phyloP scores from a whole-genome alignment of 1,284 basidiomycete genomes.

The Cutaneotrichosporon sp. region DNA sequence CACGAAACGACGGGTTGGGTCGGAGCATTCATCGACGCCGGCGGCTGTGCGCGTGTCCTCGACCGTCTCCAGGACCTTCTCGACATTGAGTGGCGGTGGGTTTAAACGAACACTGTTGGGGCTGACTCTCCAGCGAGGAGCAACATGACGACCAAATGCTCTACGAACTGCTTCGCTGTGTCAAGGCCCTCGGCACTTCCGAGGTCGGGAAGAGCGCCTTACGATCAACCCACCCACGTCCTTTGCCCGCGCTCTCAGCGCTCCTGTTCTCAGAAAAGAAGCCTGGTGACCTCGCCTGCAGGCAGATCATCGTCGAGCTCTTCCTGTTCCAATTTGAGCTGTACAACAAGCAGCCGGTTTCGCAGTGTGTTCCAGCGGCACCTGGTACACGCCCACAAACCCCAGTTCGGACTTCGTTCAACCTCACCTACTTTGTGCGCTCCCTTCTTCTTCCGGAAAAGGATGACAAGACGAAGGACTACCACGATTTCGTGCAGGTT shows the following conservation, averaged over 20 bases:
- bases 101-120: conserved; percentile 18
- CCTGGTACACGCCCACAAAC: background rate
- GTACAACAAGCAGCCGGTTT: conserved; percentile 48
- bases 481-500: conserved; percentile 82
- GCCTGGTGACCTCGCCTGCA: conserved; percentile 83
- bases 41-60: conserved; percentile 79
- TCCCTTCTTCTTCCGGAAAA: conserved; percentile 42
- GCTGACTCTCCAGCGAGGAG: conserved; percentile 94
- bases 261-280: conserved; percentile 95
- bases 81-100: conserved; percentile 91
- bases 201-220: conserved; percentile 61
- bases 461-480: conserved; percentile 37
- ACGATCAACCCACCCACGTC: conserved; percentile 73
- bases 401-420: conserved; percentile 1
- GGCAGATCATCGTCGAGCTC: conserved; percentile 85
- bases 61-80: conserved; percentile 86
- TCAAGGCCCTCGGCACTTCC: conserved; percentile 89
- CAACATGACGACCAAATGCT: conserved; percentile 94
- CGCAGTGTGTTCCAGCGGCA: background rate
- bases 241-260: conserved; percentile 73
- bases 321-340: conserved; percentile 76
- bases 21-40: conserved; percentile 73
- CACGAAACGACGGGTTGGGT: conserved; percentile 88
- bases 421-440: conserved; percentile 32
- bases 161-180: conserved; percentile 84